Evolutionary conservation across 2,329 filamentous ascomycete genomes (phyloP).

Genomic region (Lasiodiplodia sp.): DNA sequence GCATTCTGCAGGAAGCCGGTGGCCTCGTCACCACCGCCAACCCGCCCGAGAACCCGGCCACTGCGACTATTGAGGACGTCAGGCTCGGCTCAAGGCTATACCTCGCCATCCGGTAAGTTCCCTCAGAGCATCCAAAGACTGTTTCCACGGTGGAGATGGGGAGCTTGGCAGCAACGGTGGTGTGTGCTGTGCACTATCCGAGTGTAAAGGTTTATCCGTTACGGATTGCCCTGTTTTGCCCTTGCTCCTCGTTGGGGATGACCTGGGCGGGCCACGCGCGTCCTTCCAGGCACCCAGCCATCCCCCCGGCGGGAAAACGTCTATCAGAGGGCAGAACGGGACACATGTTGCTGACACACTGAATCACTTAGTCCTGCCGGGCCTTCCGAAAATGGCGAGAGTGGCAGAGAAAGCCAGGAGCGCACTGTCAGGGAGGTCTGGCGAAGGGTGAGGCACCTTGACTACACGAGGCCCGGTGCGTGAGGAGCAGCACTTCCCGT

Average conservation of each 20-base stretch:
- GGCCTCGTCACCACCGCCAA: slow-evolving; percentile 78
- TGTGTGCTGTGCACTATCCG: not conserved
- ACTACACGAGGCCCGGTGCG: slow-evolving; percentile 71
- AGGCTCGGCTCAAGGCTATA: slow-evolving; percentile 73
- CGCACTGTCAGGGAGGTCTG: slow-evolving; percentile 75
- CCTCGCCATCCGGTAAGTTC: slow-evolving; percentile 68
- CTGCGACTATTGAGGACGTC: slow-evolving; percentile 64
- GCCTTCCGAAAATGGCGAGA: slow-evolving; percentile 63
- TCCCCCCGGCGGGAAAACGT: not conserved
- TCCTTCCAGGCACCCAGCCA: not conserved
- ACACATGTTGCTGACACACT: slow-evolving; percentile 1
- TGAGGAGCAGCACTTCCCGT: slow-evolving; percentile 38
- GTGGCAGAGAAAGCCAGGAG: slow-evolving; percentile 71
- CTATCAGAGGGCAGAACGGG: not conserved
- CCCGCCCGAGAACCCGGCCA: slow-evolving; percentile 66
- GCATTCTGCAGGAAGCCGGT: slow-evolving; percentile 75
- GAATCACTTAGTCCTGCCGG: slow-evolving; percentile 66
- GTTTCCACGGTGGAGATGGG: slow-evolving; percentile 28
- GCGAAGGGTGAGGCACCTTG: slow-evolving; percentile 70
- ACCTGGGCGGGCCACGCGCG: not conserved
- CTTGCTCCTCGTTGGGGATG: not conserved
- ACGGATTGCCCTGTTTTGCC: slow-evolving; percentile 2
- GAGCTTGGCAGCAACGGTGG: not conserved
- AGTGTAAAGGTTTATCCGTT: slow-evolving; percentile 28
- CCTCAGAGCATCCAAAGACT: not conserved